These are phyloP conservation scores for Chalciporus chontae DNA, from an alignment of 768 basidiomycete species.

Conservation along the genomic window DNA sequence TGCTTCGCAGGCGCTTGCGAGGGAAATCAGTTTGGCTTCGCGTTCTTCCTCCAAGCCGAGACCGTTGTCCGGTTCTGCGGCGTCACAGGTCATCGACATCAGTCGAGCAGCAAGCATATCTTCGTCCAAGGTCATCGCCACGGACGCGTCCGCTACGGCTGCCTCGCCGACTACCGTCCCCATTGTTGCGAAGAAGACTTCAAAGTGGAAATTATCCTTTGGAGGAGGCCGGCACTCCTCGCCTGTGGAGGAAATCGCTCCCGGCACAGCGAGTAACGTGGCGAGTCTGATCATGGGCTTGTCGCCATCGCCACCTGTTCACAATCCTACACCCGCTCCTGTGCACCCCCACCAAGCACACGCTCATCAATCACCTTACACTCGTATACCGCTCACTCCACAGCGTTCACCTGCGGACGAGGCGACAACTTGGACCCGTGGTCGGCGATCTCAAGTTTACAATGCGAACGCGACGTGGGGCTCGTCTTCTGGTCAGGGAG, in stretches of 20 bases:
- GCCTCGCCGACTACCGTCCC: constrained; percentile 31
- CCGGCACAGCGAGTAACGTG: constrained; percentile 76
- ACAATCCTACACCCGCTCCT: neutral
- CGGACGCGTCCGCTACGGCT: constrained; percentile 20
- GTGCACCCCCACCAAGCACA: constrained; percentile 11
- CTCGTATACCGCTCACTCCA: constrained; percentile 28
- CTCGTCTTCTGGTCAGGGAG: constrained; percentile 13
- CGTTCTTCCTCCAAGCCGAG: constrained; percentile 42
- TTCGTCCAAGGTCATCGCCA: constrained; percentile 32
- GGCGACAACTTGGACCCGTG: constrained; percentile 46
- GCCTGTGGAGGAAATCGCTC: constrained; percentile 35
- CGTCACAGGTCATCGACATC: constrained; percentile 22
- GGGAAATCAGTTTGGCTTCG: constrained; percentile 75
- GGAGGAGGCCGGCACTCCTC: constrained; percentile 61
- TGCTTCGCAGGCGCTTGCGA: constrained; percentile 77
- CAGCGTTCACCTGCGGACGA: constrained; percentile 38
- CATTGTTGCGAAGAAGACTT: constrained; percentile 65
- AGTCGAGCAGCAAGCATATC: constrained; percentile 21
- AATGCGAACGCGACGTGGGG: constrained; percentile 19
- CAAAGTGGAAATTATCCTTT: constrained; percentile 49
- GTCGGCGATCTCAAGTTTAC: constrained; percentile 37
- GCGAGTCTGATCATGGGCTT: constrained; percentile 67
- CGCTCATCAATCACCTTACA: constrained; percentile 20
- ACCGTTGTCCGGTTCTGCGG: constrained; percentile 5
- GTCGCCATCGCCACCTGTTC: constrained; percentile 17